Conservation (phyloP, 2,329 filamentous ascomycete species). For the Achaetomium macrosporum region DNA sequence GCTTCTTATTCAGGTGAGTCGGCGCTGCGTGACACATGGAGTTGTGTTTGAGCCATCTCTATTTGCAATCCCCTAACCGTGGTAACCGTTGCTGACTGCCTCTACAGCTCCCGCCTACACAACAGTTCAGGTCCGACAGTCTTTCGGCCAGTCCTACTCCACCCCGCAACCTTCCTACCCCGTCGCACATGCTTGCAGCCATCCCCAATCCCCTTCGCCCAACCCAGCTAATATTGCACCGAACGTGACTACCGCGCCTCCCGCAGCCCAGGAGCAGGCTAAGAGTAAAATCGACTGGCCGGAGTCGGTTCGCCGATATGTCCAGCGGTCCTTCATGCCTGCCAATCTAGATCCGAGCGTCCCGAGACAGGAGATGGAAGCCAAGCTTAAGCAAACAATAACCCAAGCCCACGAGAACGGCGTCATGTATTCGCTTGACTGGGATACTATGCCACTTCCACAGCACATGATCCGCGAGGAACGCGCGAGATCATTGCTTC, state of each 20-base stretch:
- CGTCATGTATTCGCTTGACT: constrained; percentile 69
- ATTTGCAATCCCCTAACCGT: neutral
- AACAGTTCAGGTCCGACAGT: constrained; percentile 56
- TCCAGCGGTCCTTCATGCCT: constrained; percentile 78
- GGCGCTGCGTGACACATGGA: neutral
- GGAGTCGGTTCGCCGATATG: constrained; percentile 76
- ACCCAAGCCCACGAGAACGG: constrained; percentile 70
- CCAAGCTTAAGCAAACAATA: constrained; percentile 80
- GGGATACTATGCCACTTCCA: constrained; percentile 76
- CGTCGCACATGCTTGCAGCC: constrained; percentile 23
- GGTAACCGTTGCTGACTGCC: neutral
- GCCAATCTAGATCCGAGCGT: constrained; percentile 62
- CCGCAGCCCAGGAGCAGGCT: constrained; percentile 22
- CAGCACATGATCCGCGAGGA: constrained; percentile 76
- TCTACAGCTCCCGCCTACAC: constrained; percentile 49
- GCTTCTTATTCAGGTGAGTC: constrained; percentile 18
- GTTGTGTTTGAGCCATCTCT: neutral
- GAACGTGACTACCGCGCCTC: constrained; percentile 9
- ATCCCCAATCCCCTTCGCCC: constrained; percentile 22
- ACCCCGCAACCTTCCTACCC: constrained; percentile 31
- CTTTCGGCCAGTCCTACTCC: constrained; percentile 43
- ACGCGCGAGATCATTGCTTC: constrained; percentile 36
- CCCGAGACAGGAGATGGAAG: constrained; percentile 65
- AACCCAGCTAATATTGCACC: constrained; percentile 26
- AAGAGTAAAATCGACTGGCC: constrained; percentile 72